These are phyloP conservation scores for Daldinia eschscholtzii DNA, from an alignment of 2,329 filamentous ascomycete species.

Conservation along the genomic window DNA sequence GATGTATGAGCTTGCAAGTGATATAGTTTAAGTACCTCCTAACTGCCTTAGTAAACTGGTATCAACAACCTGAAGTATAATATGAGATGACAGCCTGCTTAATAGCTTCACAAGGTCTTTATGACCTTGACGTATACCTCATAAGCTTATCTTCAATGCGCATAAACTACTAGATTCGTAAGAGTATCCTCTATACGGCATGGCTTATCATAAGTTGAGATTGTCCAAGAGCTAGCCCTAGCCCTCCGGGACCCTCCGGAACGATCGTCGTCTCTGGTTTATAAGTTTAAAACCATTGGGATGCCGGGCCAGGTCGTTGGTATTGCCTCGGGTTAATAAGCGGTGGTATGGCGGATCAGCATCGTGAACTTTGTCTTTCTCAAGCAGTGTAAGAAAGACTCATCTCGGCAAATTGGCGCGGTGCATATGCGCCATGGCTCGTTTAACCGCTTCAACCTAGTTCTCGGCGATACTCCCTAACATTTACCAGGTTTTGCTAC, in stretches of 20 bases:
- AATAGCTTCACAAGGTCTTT: neutral
- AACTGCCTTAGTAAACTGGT: too few relatives aligned
- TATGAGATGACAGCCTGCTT: too few relatives aligned
- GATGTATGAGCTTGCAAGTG: neutral
- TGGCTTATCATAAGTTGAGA: neutral
- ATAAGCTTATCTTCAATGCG: neutral
- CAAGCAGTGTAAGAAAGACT: slow-evolving; percentile 1
- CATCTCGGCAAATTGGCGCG: slow-evolving; percentile 25
- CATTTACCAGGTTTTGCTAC: neutral
- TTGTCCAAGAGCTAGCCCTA: neutral
- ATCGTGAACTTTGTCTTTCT: neutral
- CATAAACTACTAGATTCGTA: neutral
- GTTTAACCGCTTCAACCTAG: slow-evolving; percentile 14
- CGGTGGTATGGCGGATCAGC: slow-evolving; percentile 6
- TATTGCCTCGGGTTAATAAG: slow-evolving; percentile 12
- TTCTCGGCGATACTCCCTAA: neutral
- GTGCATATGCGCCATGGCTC: slow-evolving; percentile 17
- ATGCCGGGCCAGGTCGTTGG: neutral
- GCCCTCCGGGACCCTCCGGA: neutral
- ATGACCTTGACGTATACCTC: neutral
- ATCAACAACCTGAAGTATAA: too few relatives aligned
- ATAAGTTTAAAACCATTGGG: neutral
- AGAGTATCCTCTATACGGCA: neutral
- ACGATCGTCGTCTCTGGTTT: neutral
- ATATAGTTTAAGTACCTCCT: too few relatives aligned